Evolutionary conservation across 495 filamentous ascomycete species (phyloP), one percentile per base, ranked within the genome.

Genomic region (Immersiella caudata): DNA sequence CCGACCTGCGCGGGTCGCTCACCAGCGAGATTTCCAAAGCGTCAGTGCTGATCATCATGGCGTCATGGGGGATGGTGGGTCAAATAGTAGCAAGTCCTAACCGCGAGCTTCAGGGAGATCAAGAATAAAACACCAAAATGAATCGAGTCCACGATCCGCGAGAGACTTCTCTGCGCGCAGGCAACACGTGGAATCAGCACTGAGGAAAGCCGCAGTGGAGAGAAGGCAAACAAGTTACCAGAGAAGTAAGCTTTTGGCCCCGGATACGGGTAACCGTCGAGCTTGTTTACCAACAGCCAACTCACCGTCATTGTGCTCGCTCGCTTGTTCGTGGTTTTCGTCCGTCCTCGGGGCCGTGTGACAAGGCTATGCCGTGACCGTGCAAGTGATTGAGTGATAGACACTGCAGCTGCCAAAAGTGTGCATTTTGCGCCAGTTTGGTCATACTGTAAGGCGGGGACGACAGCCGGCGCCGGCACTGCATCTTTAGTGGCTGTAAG

Each of bases 351-450:
- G 11, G 16, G 22, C 26, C 20, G 54, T 24, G 54, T 57, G 20
- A 26, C 54, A 6, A 21, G 12, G 26, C 54, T 12, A 16, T 14
- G 54, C 21, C 26, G 54, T 21, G 29, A 33, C 29, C 29, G 29
- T 33, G 29, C 29, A 33, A 57, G 54, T 57, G 54, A 18, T 18
- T 25, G 54, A 57, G 20, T 57, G 54, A 57, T 57, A 57, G 54
- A 22, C 54, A 18, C 54, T 57, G 54, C 54, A 57, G 16, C 54
- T 57, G 54, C 54, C 54, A 24, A 57, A 57, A 24, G 11, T 18
- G 54, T 57, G 22, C 54, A 57, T 57, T 57, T 57, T 57, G 54
- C 40, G 40, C 40, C 40, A 46, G 40, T 46, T 14, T 46, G 14
- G 21, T 57, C 26, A 24, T 57, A 21, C 22, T 57, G 54, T 57